A percentile compares a stretch with the other conserved stretches of the same genome.
Evolutionary conservation across 306 rosid genomes (phyloP).

Genomic region (Ceratonia siliqua): DNA sequence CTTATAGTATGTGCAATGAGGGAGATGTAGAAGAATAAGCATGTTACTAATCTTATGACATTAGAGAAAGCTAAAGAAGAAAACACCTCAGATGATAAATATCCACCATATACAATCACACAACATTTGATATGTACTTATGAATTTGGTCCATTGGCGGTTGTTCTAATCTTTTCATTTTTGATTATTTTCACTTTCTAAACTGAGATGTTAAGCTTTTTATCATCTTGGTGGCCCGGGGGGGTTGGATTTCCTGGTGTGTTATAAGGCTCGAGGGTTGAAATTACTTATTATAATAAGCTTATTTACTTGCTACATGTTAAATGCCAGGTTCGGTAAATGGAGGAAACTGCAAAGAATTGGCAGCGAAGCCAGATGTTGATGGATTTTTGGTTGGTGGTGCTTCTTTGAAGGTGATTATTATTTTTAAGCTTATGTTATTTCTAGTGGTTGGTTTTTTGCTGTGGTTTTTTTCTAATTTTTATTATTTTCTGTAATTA

Average conservation of each 20-base stretch:
- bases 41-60: slow-evolving; percentile 6
- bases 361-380: slow-evolving; percentile 74
- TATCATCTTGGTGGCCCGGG: background rate
- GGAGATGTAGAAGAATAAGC: background rate
- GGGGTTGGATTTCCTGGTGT: background rate
- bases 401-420: slow-evolving; percentile 75
- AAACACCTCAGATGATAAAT: background rate
- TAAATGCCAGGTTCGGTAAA: slow-evolving; percentile 71
- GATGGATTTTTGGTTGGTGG: slow-evolving; percentile 96
- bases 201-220: background rate
- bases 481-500: slow-evolving; percentile 19
- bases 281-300: background rate
- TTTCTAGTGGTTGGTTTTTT: slow-evolving; percentile 20
- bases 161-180: background rate
- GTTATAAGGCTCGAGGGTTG: background rate
- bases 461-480: slow-evolving; percentile 16
- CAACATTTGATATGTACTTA: background rate
- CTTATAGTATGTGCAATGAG: background rate
- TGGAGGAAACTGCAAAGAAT: slow-evolving; percentile 80
- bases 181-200: background rate
- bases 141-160: background rate
- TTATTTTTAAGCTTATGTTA: background rate
- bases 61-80: background rate
- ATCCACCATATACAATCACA: background rate
- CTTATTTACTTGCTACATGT: background rate